Conservation (phyloP, 1,139 yeast genomes). For the Suhomyces choctaworum region DNA sequence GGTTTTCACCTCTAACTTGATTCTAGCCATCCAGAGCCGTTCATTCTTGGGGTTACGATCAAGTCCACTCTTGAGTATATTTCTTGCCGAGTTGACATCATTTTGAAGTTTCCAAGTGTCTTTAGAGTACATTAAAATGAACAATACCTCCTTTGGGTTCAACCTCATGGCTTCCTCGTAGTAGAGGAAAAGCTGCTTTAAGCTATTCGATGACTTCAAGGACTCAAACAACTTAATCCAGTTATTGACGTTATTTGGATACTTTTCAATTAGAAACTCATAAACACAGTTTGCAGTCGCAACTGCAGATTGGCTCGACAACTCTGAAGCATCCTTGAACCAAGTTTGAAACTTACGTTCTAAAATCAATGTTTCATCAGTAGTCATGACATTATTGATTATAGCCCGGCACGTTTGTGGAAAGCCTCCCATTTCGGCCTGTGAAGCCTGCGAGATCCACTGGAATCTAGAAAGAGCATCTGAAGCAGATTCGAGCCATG, state of each 20-base stretch:
- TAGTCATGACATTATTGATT: slow-evolving; percentile 23
- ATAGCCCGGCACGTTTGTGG: slow-evolving; percentile 41
- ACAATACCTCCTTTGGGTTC: slow-evolving; percentile 50
- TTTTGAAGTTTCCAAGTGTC: slow-evolving; percentile 56
- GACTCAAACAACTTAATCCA: slow-evolving; percentile 59
- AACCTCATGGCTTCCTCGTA: slow-evolving; percentile 53
- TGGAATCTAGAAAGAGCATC: slow-evolving; percentile 26
- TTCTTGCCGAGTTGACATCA: slow-evolving; percentile 54
- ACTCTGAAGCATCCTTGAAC: slow-evolving; percentile 46
- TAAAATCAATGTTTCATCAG: slow-evolving; percentile 14
- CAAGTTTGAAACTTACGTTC: slow-evolving; percentile 13
- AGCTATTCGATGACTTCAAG: slow-evolving; percentile 34
- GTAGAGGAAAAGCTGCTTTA: slow-evolving; percentile 40
- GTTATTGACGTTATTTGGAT: slow-evolving; percentile 48
- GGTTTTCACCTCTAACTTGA: slow-evolving; percentile 58
- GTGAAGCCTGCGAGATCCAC: slow-evolving; percentile 47
- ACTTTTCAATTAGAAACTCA: slow-evolving; percentile 43
- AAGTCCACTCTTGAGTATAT: slow-evolving; percentile 51
- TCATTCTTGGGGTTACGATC: slow-evolving; percentile 44
- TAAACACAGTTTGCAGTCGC: slow-evolving; percentile 50
- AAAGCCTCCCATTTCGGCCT: slow-evolving; percentile 40
- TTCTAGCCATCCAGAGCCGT: slow-evolving; percentile 68
- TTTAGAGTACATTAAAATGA: slow-evolving; percentile 71
- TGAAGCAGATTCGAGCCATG: slow-evolving; percentile 4
- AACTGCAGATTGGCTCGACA: slow-evolving; percentile 24